Evolutionary conservation across 1,284 basidiomycete genomes (phyloP).

Genomic region (Rhodotorula glutinis): DNA sequence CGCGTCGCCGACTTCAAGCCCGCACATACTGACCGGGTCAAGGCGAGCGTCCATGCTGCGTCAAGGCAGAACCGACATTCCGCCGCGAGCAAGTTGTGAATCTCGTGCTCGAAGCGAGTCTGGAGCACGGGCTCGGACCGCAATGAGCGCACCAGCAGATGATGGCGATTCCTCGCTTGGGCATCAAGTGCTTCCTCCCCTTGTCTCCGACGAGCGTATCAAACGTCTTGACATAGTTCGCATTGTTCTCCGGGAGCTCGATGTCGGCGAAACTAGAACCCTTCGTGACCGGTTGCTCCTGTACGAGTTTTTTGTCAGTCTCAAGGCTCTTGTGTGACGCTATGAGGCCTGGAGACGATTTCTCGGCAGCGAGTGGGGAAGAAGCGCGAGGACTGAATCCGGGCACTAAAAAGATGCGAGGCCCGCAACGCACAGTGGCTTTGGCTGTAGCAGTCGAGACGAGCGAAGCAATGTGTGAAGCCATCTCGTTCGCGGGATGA

Average conservation of each 20-base stretch:
- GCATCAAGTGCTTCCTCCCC: constrained; percentile 19
- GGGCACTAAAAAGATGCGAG: too few species aligned
- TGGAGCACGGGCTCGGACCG: too few species aligned
- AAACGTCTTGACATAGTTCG: constrained; percentile 18
- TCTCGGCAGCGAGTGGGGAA: too few species aligned
- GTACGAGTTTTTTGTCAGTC: too few species aligned
- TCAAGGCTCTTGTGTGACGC: too few species aligned
- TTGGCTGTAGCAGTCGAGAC: constrained; percentile 12
- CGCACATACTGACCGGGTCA: constrained; percentile 18
- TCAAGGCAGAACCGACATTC: not conserved
- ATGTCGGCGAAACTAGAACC: constrained; percentile 9
- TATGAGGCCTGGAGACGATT: too few species aligned
- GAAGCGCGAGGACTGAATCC: too few species aligned
- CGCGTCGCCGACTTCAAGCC: constrained; percentile 22
- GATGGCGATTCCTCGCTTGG: constrained; percentile 16
- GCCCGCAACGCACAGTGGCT: constrained; percentile 4
- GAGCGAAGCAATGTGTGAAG: constrained; percentile 7
- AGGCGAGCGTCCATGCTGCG: constrained; percentile 13
- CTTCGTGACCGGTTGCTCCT: constrained; percentile 4
- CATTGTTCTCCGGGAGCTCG: constrained; percentile 5
- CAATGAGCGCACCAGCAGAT: constrained; percentile 9
- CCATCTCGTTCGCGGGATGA: not conserved
- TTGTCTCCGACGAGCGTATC: constrained; percentile 15
- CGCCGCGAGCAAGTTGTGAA: not conserved
- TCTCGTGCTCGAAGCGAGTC: not conserved